Evolutionary conservation across 495 filamentous ascomycete species (phyloP).

Genomic region (Talaromyces thailandensis): DNA sequence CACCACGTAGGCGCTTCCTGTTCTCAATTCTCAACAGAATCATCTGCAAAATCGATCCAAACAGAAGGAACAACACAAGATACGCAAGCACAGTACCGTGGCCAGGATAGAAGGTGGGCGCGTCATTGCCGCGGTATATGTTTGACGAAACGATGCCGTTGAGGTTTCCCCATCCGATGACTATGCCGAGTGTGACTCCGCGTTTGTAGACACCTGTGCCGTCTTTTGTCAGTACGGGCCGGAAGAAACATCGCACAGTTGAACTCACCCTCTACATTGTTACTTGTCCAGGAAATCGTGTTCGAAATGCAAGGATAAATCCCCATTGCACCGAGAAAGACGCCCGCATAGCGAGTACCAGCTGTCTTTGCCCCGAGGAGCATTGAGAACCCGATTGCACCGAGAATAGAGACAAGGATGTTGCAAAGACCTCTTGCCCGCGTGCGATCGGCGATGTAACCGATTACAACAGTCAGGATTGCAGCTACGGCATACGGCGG

Average conservation of each 20-base stretch:
- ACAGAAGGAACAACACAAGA: conserved; percentile 49
- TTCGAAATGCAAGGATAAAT: conserved; percentile 93
- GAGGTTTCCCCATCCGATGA: conserved; percentile 90
- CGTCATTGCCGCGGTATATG: conserved; percentile 49
- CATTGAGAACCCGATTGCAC: conserved; percentile 72
- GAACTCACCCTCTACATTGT: conserved; percentile 66
- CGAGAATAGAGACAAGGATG: conserved; percentile 60
- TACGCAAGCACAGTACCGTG: conserved; percentile 54
- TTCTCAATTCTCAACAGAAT: conserved; percentile 43
- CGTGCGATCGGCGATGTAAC: conserved; percentile 73
- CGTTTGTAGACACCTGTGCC: conserved; percentile 70
- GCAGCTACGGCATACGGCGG: conserved; percentile 85
- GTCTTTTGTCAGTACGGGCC: not conserved
- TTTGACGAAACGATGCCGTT: conserved; percentile 80
- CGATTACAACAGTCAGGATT: conserved; percentile 64
- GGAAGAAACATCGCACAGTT: not conserved
- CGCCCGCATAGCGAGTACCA: conserved; percentile 68
- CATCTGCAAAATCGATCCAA: conserved; percentile 56
- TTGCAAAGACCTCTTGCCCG: conserved; percentile 74
- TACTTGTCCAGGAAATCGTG: conserved; percentile 80
- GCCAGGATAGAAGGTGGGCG: conserved; percentile 46
- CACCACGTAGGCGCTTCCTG: conserved; percentile 41
- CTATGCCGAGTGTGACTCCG: conserved; percentile 75
- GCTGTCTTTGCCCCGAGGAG: conserved; percentile 52
- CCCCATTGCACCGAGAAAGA: conserved; percentile 77